phyloP scores from a whole-genome alignment of 768 basidiomycete species.

The Pleurotus djamor region DNA sequence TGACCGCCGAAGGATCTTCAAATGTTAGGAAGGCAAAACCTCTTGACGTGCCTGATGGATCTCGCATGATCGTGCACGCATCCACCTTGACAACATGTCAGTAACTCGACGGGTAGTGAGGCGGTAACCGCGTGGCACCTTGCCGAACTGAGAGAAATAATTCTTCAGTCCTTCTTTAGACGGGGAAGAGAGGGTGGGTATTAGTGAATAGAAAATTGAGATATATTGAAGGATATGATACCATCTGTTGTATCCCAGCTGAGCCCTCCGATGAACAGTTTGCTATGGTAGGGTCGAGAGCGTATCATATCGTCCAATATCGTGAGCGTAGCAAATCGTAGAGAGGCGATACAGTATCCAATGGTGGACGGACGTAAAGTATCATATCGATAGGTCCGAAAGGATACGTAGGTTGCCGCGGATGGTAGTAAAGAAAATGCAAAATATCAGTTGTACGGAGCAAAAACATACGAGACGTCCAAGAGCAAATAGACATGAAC shows the following conservation, averaged over 20 bases:
- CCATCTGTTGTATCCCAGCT: slow-evolving; percentile 94
- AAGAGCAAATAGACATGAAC: slow-evolving; percentile 19
- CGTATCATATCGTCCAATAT: slow-evolving; percentile 3
- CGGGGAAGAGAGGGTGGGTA: slow-evolving; percentile 28
- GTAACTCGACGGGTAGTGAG: slow-evolving; percentile 6
- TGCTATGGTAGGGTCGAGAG: slow-evolving; percentile 44
- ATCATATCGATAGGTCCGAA: slow-evolving; percentile 6
- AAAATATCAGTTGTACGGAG: slow-evolving; percentile 8
- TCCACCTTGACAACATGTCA: slow-evolving; percentile 50
- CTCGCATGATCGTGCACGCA: slow-evolving; percentile 85
- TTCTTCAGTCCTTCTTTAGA: slow-evolving; percentile 53
- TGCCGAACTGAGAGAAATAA: slow-evolving; percentile 81
- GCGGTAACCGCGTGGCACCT: slow-evolving; percentile 27
- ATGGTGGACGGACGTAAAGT: slow-evolving; percentile 7
- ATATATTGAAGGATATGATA: slow-evolving; percentile 38
- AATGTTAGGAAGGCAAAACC: slow-evolving; percentile 89
- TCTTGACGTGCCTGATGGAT: slow-evolving; percentile 69
- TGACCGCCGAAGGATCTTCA: slow-evolving; percentile 62
- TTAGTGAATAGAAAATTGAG: slow-evolving; percentile 23
- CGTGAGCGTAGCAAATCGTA: slow-evolving; percentile 15
- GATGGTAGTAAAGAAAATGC: slow-evolving; percentile 9
- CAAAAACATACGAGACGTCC: neutral
- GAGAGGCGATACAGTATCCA: slow-evolving; percentile 8
- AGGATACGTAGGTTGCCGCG: slow-evolving; percentile 5
- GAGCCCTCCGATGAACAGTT: slow-evolving; percentile 89